A percentile compares a stretch with the other conserved stretches of the same genome.
Evolutionary conservation across 352 stramenopile genomes (phyloP).

Genomic region (Pythium phragmiticola): DNA sequence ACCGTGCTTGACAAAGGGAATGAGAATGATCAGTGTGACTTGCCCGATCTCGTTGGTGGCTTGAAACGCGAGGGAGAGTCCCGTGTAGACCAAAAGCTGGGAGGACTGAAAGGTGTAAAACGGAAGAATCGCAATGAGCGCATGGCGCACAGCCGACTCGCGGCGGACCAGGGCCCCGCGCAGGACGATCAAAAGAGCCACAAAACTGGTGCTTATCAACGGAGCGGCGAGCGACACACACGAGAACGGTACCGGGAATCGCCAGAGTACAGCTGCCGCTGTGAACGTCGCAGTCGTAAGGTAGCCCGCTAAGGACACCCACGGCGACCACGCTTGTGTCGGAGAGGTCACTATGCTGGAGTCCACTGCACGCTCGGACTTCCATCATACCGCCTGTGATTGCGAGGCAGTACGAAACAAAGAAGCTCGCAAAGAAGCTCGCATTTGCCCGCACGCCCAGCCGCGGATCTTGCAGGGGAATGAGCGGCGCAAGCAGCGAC

Average conservation of each 20-base stretch:
- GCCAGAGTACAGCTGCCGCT: neutral
- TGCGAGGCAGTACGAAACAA: neutral
- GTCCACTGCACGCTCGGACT: neutral
- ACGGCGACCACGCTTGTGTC: neutral
- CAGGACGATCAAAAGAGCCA: too few relatives aligned
- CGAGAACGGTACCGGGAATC: slow-evolving; percentile 12
- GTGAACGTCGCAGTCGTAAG: neutral
- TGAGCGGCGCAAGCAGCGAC: neutral
- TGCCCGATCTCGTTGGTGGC: neutral
- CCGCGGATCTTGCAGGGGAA: slow-evolving; percentile 7
- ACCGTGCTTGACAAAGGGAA: slow-evolving; percentile 16
- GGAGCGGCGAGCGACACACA: neutral
- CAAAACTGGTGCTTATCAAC: neutral
- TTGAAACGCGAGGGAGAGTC: slow-evolving; percentile 1
- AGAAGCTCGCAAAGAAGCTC: neutral
- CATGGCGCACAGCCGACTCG: neutral
- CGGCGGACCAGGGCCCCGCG: neutral
- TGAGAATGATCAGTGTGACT: neutral
- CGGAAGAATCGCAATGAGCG: neutral
- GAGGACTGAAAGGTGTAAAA: slow-evolving; percentile 6
- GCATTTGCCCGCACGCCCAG: neutral
- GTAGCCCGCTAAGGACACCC: neutral
- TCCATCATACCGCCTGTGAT: neutral
- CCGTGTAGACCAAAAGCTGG: slow-evolving; percentile 17
- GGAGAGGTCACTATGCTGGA: neutral